These are phyloP conservation scores for Irpex sp. DNA, from an alignment of 1,284 basidiomycete genomes.

Conservation along the genomic window DNA sequence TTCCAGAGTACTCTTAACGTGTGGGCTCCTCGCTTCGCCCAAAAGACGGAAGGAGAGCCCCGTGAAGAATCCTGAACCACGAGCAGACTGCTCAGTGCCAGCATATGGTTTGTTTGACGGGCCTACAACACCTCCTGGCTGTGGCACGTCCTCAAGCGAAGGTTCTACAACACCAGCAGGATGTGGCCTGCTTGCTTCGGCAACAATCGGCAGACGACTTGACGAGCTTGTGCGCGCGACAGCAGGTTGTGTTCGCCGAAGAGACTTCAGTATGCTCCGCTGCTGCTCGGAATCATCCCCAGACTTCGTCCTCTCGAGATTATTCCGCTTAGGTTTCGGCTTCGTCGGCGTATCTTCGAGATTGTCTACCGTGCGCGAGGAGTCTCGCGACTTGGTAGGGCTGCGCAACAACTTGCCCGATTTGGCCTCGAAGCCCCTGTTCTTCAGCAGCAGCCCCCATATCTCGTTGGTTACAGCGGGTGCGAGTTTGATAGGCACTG, in stretches of 20 bases:
- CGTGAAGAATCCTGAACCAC: slow-evolving; percentile 32
- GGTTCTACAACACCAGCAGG: too few species aligned
- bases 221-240: slow-evolving; percentile 26
- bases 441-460: slow-evolving; percentile 62
- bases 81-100: not conserved
- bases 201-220: too few species aligned
- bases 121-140: not conserved
- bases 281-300: not conserved
- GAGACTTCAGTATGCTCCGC: slow-evolving; percentile 50
- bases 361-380: slow-evolving; percentile 4
- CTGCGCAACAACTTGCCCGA: slow-evolving; percentile 53
- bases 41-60: slow-evolving; percentile 53
- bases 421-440: slow-evolving; percentile 58
- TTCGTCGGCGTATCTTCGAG: slow-evolving; percentile 13
- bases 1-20: slow-evolving; percentile 56
- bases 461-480: slow-evolving; percentile 59
- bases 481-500: slow-evolving; percentile 48
- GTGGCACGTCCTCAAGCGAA: too few species aligned
- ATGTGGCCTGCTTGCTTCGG: too few species aligned
- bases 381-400: slow-evolving; percentile 42
- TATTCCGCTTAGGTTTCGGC: slow-evolving; percentile 2
- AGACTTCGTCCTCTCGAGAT: not conserved
- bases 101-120: not conserved
- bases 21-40: slow-evolving; percentile 58
- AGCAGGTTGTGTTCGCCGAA: slow-evolving; percentile 58